phyloP scores from a whole-genome alignment of 176 grass and related monocot species.

The Carex parvula region DNA sequence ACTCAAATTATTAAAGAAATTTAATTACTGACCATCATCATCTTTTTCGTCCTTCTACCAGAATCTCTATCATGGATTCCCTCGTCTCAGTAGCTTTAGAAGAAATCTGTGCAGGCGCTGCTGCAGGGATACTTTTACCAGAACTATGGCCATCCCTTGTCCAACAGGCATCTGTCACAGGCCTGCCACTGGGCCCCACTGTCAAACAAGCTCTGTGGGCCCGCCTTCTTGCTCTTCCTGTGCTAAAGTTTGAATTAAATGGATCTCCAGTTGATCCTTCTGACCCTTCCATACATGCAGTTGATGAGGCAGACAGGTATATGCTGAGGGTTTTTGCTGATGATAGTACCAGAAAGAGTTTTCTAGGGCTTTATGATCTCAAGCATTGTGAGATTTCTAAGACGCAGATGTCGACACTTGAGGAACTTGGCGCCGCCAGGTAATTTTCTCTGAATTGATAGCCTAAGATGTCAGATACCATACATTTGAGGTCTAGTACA shows the following conservation, averaged over 20 bases:
- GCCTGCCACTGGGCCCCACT: slow-evolving; percentile 34
- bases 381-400: slow-evolving; percentile 56
- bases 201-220: slow-evolving; percentile 61
- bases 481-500: not conserved
- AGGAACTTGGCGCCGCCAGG: slow-evolving; percentile 71
- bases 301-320: slow-evolving; percentile 54
- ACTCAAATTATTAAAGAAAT: not conserved
- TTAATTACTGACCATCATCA: not conserved
- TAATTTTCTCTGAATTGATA: slow-evolving; percentile 26
- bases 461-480: not conserved
- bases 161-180: slow-evolving; percentile 31
- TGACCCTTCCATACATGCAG: slow-evolving; percentile 43
- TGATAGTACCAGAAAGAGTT: slow-evolving; percentile 62
- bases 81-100: slow-evolving; percentile 69
- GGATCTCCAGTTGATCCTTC: slow-evolving; percentile 36
- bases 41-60: not conserved
- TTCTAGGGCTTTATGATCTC: slow-evolving; percentile 79
- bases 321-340: slow-evolving; percentile 48
- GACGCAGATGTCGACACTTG: slow-evolving; percentile 50
- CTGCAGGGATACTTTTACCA: slow-evolving; percentile 39
- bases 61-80: slow-evolving; percentile 47
- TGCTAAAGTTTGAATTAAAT: slow-evolving; percentile 46
- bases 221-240: slow-evolving; percentile 54
- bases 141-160: slow-evolving; percentile 45
- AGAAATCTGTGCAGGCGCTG: slow-evolving; percentile 65